These are phyloP conservation scores for Ustilago vetiveriae DNA, from an alignment of 1,284 basidiomycete genomes.

Conservation along the genomic window DNA sequence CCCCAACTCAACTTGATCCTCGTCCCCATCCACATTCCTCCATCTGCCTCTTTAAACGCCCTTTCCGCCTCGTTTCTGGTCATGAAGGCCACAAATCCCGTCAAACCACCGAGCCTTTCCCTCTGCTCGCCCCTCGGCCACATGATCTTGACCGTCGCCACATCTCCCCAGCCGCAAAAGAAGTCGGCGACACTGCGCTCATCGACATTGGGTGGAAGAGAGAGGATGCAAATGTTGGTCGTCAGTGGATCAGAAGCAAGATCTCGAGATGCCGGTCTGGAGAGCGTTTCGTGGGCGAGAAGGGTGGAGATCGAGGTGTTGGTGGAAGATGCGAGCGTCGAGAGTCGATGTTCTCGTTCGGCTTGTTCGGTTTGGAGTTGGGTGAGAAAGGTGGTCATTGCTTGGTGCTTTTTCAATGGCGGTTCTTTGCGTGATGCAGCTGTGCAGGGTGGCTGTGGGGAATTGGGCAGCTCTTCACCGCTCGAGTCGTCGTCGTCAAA, in stretches of 20 bases:
- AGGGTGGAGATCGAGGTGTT: conserved; percentile 37
- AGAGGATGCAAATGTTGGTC: conserved; percentile 87
- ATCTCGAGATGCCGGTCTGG: conserved; percentile 79
- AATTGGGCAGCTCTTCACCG: conserved; percentile 6
- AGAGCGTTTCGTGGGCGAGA: conserved; percentile 79
- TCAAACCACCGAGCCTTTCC: conserved; percentile 77
- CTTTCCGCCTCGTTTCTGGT: conserved; percentile 85
- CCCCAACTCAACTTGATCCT: conserved; percentile 90
- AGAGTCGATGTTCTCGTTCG: conserved; percentile 81
- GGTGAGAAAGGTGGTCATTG: conserved; percentile 52
- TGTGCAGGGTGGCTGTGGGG: too few species aligned
- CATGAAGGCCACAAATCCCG: conserved; percentile 97
- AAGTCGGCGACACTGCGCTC: conserved; percentile 85
- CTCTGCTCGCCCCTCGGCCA: conserved; percentile 69
- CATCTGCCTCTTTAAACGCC: conserved; percentile 86
- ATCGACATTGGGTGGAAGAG: conserved; percentile 83
- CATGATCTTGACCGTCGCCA: conserved; percentile 70
- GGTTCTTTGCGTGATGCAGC: too few species aligned
- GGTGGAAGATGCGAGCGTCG: conserved; percentile 20
- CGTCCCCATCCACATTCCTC: conserved; percentile 88
- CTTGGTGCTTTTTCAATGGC: conserved; percentile 33
- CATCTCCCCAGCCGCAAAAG: conserved; percentile 74
- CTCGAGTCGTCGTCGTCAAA: conserved; percentile 46
- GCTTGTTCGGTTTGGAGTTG: conserved; percentile 76
- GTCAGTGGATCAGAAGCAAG: conserved; percentile 81